Conservation (phyloP, 2,329 filamentous ascomycete species). For the Colletotrichum somersetense region DNA sequence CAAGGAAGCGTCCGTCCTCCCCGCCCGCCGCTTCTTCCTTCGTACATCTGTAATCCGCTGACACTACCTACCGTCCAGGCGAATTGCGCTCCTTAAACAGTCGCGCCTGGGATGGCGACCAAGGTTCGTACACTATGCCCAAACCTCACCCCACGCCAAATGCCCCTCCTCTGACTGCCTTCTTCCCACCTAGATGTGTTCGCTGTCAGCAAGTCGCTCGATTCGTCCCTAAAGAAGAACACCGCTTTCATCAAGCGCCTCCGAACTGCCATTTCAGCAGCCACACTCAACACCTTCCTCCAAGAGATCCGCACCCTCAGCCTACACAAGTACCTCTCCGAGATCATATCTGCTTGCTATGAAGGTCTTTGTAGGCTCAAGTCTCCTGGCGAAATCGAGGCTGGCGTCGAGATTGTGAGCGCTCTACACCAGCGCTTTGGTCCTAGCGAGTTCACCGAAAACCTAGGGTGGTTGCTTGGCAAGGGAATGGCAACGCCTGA, state of each 20-base stretch:
- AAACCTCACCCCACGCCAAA: slow-evolving; percentile 34
- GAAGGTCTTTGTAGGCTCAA: slow-evolving; percentile 95
- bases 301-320: slow-evolving; percentile 92
- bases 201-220: slow-evolving; percentile 81
- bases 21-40: neutral
- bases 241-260: slow-evolving; percentile 98
- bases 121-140: slow-evolving; percentile 67
- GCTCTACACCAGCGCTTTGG: slow-evolving; percentile 97
- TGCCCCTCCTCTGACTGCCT: slow-evolving; percentile 29
- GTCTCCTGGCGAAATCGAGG: slow-evolving; percentile 89
- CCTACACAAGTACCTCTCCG: slow-evolving; percentile 95
- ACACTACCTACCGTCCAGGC: slow-evolving; percentile 64
- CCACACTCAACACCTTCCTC: slow-evolving; percentile 85
- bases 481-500: slow-evolving; percentile 93
- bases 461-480: slow-evolving; percentile 91
- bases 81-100: slow-evolving; percentile 91
- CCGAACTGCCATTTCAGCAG: slow-evolving; percentile 85
- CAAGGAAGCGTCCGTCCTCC: slow-evolving; percentile 69
- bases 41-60: slow-evolving; percentile 7
- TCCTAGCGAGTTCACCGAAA: slow-evolving; percentile 88
- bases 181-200: slow-evolving; percentile 74
- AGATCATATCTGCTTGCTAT: slow-evolving; percentile 95
- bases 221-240: slow-evolving; percentile 97
- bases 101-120: slow-evolving; percentile 89
- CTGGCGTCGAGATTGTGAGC: slow-evolving; percentile 92